Conservation (phyloP, 1,284 basidiomycete genomes). For the Crocinoboletus sp. region DNA sequence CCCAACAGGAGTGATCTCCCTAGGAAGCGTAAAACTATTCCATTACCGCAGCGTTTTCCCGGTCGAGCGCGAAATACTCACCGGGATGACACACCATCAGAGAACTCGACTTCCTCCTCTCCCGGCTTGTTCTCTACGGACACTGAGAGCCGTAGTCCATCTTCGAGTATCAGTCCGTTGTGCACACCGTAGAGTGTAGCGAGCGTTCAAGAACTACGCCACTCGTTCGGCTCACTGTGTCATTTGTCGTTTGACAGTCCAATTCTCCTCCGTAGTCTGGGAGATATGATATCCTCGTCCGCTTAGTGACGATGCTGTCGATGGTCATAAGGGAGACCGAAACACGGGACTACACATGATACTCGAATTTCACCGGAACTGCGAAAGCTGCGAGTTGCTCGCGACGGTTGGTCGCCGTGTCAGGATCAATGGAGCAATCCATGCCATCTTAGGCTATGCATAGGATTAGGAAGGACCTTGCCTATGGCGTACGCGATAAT, state of each 20-base stretch:
- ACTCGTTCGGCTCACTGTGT: not conserved
- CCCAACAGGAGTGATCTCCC: not conserved
- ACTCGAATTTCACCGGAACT: not conserved
- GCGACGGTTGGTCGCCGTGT: no score
- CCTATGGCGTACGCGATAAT: not conserved
- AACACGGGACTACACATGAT: not conserved
- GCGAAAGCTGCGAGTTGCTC: not conserved
- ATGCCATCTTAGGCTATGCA: not conserved
- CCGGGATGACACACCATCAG: conserved; percentile 7
- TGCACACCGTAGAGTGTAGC: not conserved
- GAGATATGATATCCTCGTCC: not conserved
- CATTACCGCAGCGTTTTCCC: conserved; percentile 7
- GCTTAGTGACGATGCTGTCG: conserved; percentile 1
- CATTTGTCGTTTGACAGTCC: not conserved
- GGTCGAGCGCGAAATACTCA: not conserved
- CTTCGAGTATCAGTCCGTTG: not conserved
- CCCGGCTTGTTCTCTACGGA: conserved; percentile 3
- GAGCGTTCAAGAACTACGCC: conserved; percentile 2
- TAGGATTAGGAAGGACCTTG: not conserved
- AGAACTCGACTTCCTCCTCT: conserved; percentile 2
- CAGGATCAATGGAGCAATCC: no score
- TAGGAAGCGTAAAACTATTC: conserved; percentile 7
- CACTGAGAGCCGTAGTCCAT: conserved; percentile 2
- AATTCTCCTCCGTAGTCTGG: not conserved
- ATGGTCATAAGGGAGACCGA: conserved; percentile 1